phyloP scores from a whole-genome alignment of 164 flowering plant species.

The Saururus chinensis region DNA sequence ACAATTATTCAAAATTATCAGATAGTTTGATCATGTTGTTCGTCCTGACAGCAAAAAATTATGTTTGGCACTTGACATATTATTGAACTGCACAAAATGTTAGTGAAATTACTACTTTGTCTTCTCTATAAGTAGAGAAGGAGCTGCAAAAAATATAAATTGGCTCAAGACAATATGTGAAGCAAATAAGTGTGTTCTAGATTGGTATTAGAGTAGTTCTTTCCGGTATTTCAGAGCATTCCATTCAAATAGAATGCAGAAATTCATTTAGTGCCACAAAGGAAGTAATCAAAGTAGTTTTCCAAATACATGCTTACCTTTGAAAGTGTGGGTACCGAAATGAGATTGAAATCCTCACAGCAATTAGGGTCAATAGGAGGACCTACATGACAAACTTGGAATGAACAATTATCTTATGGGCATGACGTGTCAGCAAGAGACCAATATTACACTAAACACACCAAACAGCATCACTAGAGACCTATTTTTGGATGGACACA shows the following conservation, averaged over 20 bases:
- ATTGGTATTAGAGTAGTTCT: too few species aligned
- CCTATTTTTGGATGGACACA: conserved; percentile 99
- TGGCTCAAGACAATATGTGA: neutral
- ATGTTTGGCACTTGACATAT: too few species aligned
- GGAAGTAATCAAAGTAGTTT: too few species aligned
- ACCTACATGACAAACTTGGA: conserved; percentile 30
- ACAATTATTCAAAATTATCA: neutral
- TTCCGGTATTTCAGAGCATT: neutral
- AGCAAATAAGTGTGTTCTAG: too few species aligned
- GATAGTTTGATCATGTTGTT: too few species aligned
- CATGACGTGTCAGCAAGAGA: neutral
- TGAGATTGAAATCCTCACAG: conserved; percentile 93
- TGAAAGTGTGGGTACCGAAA: conserved; percentile 76
- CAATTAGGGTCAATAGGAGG: conserved; percentile 81
- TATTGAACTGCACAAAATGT: too few species aligned
- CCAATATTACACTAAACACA: too few species aligned
- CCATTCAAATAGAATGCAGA: neutral
- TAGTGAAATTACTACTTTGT: too few species aligned
- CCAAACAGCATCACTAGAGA: too few species aligned
- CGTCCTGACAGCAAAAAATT: too few species aligned
- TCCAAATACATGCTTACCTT: conserved; percentile 30
- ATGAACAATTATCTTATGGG: neutral
- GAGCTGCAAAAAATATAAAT: neutral
- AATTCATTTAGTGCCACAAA: neutral
- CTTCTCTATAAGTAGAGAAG: neutral